Evolutionary conservation across 2,329 filamentous ascomycete species (phyloP), one percentile per base, ranked within the genome.

Genomic region (Pyrenochaeta sp.): DNA sequence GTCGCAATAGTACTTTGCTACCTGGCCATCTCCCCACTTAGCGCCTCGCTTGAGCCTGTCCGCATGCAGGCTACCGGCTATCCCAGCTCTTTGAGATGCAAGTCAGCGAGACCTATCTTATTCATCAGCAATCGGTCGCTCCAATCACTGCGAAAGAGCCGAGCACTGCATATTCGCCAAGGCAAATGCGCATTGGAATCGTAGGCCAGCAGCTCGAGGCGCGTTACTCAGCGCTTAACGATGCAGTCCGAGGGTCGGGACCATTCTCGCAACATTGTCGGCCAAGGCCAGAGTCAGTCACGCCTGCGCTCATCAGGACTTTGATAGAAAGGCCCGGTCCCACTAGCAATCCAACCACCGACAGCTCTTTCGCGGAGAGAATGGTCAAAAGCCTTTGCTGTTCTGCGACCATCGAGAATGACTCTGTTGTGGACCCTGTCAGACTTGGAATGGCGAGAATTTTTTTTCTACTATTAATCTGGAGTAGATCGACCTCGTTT

Each of bases 121-220:
- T 63, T 65, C 62, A 68, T 68, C 61, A 68, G 59, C 66, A 56
- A 47, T 48, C 59, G 15, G 34, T 61, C 49, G 56, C 36, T 40
- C 25, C n/a, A 25, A 19, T 50, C 54, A 47, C 30, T 37, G 15
- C 10, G n/a, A 7, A 22, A 9, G 40, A 10, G 5, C 5, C 36
- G 28, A 34, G 32, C 42, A 46, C 15, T 49, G 45, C 37, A 27
- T 32, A 22, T n/a, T 13, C 22, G 39, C 5, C 25, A 27, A 45
- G 12, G 12, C 36, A n/a, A 25, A n/a, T 32, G 27, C 44, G 25
- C 13, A 30, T 25, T 9, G 5, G 8, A 8, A 4, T 10, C 15
- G 49, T 12, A 19, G 56, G 15, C 10, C 10, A 9, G 19, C 9
- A n/a, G 42, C 30, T 53, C 40, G 27, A 30, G 37, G n/a, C 22